Conservation (phyloP, 2,329 filamentous ascomycete species). For the Aspergillus sp. region DNA sequence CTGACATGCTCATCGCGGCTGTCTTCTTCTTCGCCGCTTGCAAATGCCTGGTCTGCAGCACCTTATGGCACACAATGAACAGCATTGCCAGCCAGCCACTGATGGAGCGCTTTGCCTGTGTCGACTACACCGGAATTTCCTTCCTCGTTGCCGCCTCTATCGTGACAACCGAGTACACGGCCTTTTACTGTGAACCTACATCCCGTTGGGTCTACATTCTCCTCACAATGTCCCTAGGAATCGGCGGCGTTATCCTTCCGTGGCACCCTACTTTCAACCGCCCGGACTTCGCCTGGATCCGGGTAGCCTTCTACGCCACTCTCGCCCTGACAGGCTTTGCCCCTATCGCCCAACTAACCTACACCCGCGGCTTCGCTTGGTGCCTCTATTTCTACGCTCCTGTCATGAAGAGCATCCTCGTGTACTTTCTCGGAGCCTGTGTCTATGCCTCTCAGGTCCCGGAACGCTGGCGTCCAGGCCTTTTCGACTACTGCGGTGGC, state of each 20-base stretch:
- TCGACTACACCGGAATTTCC: conserved; percentile 97
- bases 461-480: conserved; percentile 87
- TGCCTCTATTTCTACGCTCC: conserved; percentile 88
- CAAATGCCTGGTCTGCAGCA: conserved; percentile 92
- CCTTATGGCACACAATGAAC: conserved; percentile 99
- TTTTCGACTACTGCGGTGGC: conserved; percentile 92
- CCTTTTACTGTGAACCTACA: conserved; percentile 93
- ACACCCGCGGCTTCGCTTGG: conserved; percentile 74
- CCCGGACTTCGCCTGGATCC: conserved; percentile 85
- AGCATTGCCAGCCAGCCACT: conserved; percentile 86
- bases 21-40: conserved; percentile 95
- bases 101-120: conserved; percentile 93
- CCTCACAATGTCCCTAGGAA: conserved; percentile 75
- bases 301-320: conserved; percentile 87
- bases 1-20: conserved; percentile 86
- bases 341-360: conserved; percentile 78
- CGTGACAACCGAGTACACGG: conserved; percentile 97
- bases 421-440: conserved; percentile 81
- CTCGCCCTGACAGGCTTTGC: conserved; percentile 86
- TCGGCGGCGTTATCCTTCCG: conserved; percentile 85
- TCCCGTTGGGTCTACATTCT: conserved; percentile 85
- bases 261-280: conserved; percentile 97
- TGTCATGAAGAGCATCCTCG: conserved; percentile 78
- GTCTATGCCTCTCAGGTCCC: conserved; percentile 92
- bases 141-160: conserved; percentile 90